These are phyloP conservation scores for Luffa acutangula DNA, from an alignment of 306 rosid genomes.

Conservation along the genomic window DNA sequence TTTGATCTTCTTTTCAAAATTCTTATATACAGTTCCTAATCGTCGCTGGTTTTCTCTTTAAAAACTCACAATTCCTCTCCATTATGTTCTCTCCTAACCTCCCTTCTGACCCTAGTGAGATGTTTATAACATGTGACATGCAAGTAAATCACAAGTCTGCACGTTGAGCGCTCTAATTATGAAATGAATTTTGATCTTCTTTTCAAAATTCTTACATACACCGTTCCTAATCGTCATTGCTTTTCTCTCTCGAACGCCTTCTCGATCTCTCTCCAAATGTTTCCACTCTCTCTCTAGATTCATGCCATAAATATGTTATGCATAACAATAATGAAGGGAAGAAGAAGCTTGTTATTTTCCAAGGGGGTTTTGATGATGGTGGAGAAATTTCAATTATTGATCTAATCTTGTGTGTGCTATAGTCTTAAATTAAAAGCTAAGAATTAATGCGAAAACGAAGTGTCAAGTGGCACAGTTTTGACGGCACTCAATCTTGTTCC, in stretches of 20 bases:
- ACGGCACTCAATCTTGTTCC: neutral
- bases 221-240: no score
- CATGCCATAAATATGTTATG: neutral
- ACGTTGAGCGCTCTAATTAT: neutral
- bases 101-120: neutral
- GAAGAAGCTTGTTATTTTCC: neutral
- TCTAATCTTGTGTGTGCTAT: constrained; percentile 3
- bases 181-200: no score
- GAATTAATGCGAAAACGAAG: constrained; percentile 12
- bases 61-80: neutral
- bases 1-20: no score
- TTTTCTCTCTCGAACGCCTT: neutral
- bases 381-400: neutral
- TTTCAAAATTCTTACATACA: no score
- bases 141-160: neutral
- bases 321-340: neutral
- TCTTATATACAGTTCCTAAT: no score
- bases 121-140: neutral
- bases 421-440: constrained; percentile 75
- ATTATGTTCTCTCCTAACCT: neutral
- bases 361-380: neutral
- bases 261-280: neutral
- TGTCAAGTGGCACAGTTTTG: neutral
- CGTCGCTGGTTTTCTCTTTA: no score
- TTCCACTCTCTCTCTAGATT: neutral